These are phyloP conservation scores for Xanthoconium separans DNA, from an alignment of 1,284 basidiomycete species.

Conservation along the genomic window DNA sequence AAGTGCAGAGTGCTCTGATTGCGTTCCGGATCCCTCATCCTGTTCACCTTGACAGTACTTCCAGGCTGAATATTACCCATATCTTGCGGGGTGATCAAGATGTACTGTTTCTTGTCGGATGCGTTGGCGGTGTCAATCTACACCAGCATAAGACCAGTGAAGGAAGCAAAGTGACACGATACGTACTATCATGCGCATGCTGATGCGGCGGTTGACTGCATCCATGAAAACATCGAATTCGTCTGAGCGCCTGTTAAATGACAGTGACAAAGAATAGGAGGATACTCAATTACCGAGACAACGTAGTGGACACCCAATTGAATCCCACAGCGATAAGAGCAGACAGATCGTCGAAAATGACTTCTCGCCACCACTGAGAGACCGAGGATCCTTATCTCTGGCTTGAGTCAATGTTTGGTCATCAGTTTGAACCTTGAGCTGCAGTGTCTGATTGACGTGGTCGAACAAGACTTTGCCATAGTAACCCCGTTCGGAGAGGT, in stretches of 20 bases:
- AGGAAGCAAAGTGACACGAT: neutral
- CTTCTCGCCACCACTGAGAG: conserved; percentile 92
- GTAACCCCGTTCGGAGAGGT: conserved; percentile 85
- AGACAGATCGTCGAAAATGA: conserved; percentile 97
- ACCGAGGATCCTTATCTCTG: conserved; percentile 74
- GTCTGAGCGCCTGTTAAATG: conserved; percentile 41
- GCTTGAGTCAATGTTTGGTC: conserved; percentile 66
- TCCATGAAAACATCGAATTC: conserved; percentile 98
- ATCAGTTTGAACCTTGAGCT: conserved; percentile 78
- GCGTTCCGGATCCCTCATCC: conserved; percentile 80
- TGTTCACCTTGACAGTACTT: conserved; percentile 64
- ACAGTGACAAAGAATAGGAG: neutral
- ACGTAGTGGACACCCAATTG: conserved; percentile 89
- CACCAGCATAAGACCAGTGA: conserved; percentile 4
- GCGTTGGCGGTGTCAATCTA: conserved; percentile 85
- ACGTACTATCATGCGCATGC: conserved; percentile 89
- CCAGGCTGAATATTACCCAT: conserved; percentile 70
- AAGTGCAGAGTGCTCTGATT: conserved; percentile 58
- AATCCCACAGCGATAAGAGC: conserved; percentile 92
- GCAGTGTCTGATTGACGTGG: conserved; percentile 66
- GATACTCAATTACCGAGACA: conserved; percentile 74
- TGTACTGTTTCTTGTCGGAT: conserved; percentile 85
- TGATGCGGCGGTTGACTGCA: conserved; percentile 86
- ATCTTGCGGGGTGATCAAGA: conserved; percentile 89
- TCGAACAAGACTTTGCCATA: conserved; percentile 85